Percentiles rank a stretch among this genome's conserved stretches.
Evolutionary conservation across 148 eudicot genomes (phyloP).

Genomic region (Dianthus caryophyllus): DNA sequence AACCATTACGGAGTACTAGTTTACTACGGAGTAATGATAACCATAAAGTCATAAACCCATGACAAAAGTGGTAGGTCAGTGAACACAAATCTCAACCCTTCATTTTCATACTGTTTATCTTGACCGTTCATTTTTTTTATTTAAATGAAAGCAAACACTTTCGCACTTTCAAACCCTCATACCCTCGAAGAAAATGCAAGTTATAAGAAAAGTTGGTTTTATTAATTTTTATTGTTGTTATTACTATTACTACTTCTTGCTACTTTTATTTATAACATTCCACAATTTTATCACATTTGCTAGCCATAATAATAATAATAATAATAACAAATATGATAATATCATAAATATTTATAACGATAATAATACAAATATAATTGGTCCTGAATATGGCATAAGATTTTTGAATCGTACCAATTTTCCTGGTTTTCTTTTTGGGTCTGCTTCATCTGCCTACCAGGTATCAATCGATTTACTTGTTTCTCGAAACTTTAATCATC

Average conservation of each 20-base stretch:
- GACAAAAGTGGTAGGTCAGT: slow-evolving; percentile 1
- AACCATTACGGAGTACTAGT: too few species aligned
- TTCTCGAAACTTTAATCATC: too few species aligned
- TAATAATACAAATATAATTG: not conserved
- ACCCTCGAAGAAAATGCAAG: not conserved
- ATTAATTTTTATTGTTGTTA: not conserved
- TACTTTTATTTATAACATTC: not conserved
- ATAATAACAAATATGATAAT: too few species aligned
- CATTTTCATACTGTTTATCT: not conserved
- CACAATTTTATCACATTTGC: not conserved
- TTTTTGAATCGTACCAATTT: slow-evolving; percentile 5
- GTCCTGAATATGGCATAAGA: slow-evolving; percentile 5
- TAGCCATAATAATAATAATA: not conserved
- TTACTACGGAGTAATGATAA: too few species aligned
- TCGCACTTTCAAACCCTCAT: not conserved
- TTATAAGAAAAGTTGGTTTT: not conserved
- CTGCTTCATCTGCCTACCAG: slow-evolving; percentile 19
- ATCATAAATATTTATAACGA: not conserved
- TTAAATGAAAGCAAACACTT: not conserved
- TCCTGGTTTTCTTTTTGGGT: slow-evolving; percentile 5
- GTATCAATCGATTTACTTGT: not conserved
- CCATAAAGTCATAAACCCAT: too few species aligned
- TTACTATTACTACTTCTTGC: not conserved
- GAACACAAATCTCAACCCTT: slow-evolving; percentile 4
- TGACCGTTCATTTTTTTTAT: not conserved